A percentile compares a stretch with the other conserved stretches of the same genome.
Conservation (phyloP, 1,284 basidiomycete genomes). For the Tilletia indica region DNA sequence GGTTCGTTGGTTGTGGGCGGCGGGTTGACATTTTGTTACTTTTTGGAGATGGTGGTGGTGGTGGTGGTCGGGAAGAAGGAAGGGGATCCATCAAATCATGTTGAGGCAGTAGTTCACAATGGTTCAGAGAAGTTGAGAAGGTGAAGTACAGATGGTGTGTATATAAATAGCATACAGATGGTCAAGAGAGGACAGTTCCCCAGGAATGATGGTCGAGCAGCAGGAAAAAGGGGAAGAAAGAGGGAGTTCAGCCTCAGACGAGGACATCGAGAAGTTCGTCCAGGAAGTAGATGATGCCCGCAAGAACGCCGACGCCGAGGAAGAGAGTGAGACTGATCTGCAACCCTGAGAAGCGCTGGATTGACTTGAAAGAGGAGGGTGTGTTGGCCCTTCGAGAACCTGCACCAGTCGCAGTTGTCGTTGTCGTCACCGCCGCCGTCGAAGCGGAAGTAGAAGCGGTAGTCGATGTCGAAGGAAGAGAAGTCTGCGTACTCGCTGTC, state of each 20-base stretch:
- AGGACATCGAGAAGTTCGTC: constrained; percentile 16
- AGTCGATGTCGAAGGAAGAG: not conserved
- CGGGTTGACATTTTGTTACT: not conserved
- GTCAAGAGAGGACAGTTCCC: not conserved
- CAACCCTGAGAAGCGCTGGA: constrained; percentile 7
- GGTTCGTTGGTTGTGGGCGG: constrained; percentile 20
- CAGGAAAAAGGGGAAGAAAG: not conserved
- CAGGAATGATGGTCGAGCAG: not conserved
- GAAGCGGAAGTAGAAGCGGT: not conserved
- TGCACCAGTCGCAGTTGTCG: not conserved
- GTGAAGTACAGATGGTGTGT: not conserved
- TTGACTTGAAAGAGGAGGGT: not conserved
- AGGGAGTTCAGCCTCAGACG: constrained; percentile 4
- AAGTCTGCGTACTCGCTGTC: not conserved
- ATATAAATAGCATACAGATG: not conserved
- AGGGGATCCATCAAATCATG: not conserved
- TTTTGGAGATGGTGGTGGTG: not conserved
- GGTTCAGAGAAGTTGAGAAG: no score
- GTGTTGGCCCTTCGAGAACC: not conserved
- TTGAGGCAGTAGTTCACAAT: not conserved
- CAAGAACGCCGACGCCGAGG: constrained; percentile 7
- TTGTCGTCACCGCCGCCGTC: not conserved
- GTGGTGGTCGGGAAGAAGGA: not conserved
- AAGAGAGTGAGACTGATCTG: constrained; percentile 17
- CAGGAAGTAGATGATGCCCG: constrained; percentile 12